phyloP scores from a whole-genome alignment of 352 stramenopile genomes.

The Globisporangium okanoganense region DNA sequence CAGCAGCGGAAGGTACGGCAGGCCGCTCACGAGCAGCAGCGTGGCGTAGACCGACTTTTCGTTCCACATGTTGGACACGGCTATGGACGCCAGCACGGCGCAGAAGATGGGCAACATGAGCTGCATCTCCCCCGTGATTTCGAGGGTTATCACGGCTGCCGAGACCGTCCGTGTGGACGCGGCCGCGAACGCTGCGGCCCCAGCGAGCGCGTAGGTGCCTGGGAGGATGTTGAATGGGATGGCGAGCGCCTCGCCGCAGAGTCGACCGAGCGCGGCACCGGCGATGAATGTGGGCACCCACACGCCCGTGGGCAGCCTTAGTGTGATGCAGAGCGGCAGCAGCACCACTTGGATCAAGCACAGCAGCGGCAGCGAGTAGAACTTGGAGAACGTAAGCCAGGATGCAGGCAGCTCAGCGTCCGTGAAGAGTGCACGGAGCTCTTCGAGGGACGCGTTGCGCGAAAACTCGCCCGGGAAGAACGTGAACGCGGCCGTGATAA shows the following conservation, averaged over 20 bases:
- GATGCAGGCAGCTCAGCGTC: conserved; percentile 31
- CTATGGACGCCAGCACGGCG: conserved; percentile 63
- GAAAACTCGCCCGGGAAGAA: conserved; percentile 73
- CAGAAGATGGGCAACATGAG: conserved; percentile 84
- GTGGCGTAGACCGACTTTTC: conserved; percentile 85
- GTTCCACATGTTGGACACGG: conserved; percentile 51
- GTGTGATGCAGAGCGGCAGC: conserved; percentile 77
- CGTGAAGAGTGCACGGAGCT: conserved; percentile 66
- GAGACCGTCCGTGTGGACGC: conserved; percentile 76
- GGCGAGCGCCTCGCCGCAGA: conserved; percentile 65
- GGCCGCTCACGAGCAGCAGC: conserved; percentile 58
- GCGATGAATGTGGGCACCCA: conserved; percentile 86
- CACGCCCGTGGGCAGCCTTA: conserved; percentile 78
- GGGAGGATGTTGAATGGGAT: conserved; percentile 31
- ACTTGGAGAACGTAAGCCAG: conserved; percentile 63
- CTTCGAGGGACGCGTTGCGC: conserved; percentile 45
- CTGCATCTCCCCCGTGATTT: conserved; percentile 81
- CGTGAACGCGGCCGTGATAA: conserved; percentile 60
- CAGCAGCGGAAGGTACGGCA: conserved; percentile 84
- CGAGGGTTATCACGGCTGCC: conserved; percentile 82
- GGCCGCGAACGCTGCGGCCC: conserved; percentile 65
- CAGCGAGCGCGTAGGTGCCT: conserved; percentile 75
- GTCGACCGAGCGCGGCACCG: conserved; percentile 69
- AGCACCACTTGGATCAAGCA: conserved; percentile 53
- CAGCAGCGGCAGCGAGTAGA: conserved; percentile 51